Evolutionary conservation across 2,329 filamentous ascomycete species (phyloP).

Genomic region (Hirsutella minnesotensis): DNA sequence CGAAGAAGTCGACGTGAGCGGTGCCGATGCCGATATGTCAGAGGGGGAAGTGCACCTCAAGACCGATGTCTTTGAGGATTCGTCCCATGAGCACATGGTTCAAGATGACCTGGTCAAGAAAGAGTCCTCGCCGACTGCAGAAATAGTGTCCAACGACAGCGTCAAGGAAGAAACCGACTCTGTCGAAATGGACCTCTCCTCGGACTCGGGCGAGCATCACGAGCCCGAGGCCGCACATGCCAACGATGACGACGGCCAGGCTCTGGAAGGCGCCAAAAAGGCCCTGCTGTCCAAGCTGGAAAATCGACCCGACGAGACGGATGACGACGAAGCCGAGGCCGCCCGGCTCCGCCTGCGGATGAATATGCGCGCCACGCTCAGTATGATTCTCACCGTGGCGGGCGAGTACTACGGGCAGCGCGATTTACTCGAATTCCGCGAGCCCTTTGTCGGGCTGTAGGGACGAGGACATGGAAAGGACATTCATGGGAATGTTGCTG

Average conservation of each 20-base stretch:
- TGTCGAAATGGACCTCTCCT: slow-evolving; percentile 30
- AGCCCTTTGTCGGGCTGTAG: slow-evolving; percentile 41
- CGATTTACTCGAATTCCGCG: slow-evolving; percentile 68
- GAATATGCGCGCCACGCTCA: slow-evolving; percentile 60
- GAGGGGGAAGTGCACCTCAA: too few relatives aligned
- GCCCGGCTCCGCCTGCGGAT: slow-evolving; percentile 24
- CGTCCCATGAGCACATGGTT: background rate
- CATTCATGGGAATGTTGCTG: background rate
- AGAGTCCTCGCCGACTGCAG: background rate
- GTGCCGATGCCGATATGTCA: background rate
- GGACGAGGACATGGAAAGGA: background rate
- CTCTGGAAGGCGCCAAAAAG: slow-evolving; percentile 35
- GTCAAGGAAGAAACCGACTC: slow-evolving; percentile 15
- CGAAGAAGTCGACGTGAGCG: background rate
- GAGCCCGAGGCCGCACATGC: background rate
- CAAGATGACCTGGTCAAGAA: background rate
- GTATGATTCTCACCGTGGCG: slow-evolving; percentile 82
- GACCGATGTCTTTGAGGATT: background rate
- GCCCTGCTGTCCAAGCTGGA: slow-evolving; percentile 35
- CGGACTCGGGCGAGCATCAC: slow-evolving; percentile 15
- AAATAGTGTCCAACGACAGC: slow-evolving; percentile 1
- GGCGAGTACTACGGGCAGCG: slow-evolving; percentile 85
- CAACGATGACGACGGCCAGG: slow-evolving; percentile 17
- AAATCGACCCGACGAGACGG: slow-evolving; percentile 13
- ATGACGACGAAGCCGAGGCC: slow-evolving; percentile 13